Evolutionary conservation across 495 filamentous ascomycete species (phyloP).

Genomic region (Trichoderma virens): DNA sequence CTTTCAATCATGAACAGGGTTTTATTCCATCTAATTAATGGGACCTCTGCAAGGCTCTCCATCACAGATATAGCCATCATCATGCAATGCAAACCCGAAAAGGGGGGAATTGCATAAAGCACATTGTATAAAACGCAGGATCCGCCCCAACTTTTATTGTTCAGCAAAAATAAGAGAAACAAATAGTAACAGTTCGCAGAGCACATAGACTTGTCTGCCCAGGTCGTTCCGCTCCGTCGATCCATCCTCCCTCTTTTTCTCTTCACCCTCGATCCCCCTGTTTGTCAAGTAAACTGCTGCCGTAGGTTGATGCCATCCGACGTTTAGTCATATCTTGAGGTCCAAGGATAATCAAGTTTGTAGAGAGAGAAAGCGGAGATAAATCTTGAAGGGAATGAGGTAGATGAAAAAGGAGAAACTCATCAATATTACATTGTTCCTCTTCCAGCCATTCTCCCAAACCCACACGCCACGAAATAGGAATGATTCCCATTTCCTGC

Average conservation of each 20-base stretch:
- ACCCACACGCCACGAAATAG: background rate
- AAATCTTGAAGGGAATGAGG: background rate
- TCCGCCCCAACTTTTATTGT: background rate
- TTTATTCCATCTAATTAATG: background rate
- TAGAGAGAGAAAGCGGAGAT: no score
- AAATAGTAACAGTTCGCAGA: background rate
- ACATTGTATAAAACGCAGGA: background rate
- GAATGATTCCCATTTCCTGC: background rate
- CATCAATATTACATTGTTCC: background rate
- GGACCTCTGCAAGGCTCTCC: background rate
- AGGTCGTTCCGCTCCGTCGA: background rate
- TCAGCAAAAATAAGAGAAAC: background rate
- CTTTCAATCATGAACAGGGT: background rate
- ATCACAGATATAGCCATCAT: background rate
- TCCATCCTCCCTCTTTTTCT: background rate
- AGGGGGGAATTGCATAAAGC: background rate
- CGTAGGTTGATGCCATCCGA: background rate
- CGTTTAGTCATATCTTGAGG: background rate
- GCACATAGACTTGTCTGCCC: background rate
- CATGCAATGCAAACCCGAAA: background rate
- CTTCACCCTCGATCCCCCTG: background rate
- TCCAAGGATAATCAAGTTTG: no score
- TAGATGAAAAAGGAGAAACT: background rate
- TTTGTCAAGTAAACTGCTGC: background rate
- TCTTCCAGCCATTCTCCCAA: background rate